These are phyloP conservation scores for Pseudotulostoma volvatum DNA, from an alignment of 495 filamentous ascomycete species.

Conservation along the genomic window DNA sequence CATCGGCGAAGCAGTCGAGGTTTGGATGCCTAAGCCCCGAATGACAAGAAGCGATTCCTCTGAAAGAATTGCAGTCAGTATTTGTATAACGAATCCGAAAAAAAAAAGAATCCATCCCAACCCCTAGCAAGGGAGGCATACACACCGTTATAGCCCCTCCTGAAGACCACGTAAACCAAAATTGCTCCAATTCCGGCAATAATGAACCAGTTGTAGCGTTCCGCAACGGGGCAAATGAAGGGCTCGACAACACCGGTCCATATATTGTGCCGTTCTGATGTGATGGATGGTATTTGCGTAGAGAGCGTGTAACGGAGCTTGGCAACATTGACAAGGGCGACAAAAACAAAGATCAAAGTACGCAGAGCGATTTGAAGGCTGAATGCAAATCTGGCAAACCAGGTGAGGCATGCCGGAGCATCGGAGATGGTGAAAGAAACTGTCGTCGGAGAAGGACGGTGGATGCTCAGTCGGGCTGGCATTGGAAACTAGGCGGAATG, in stretches of 20 bases:
- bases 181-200: constrained; percentile 16
- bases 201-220: constrained; percentile 18
- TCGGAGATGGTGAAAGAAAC: constrained; percentile 75
- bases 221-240: constrained; percentile 19
- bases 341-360: constrained; percentile 22
- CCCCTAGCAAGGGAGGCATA: too few relatives aligned
- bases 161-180: constrained; percentile 31
- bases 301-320: constrained; percentile 18
- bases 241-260: constrained; percentile 20
- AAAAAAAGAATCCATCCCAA: too few relatives aligned
- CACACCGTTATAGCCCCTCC: constrained; percentile 34
- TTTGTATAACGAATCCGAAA: too few relatives aligned
- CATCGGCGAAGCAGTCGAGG: constrained; percentile 46
- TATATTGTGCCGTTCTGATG: constrained; percentile 17
- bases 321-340: constrained; percentile 25
- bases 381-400: constrained; percentile 39
- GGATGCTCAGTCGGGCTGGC: constrained; percentile 41
- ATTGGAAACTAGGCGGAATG: too few relatives aligned
- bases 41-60: constrained; percentile 83
- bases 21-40: constrained; percentile 82
- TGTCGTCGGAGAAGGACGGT: constrained; percentile 72
- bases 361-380: constrained; percentile 33
- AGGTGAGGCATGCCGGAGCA: constrained; percentile 36
- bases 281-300: constrained; percentile 8
- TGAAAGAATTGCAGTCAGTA: constrained; percentile 13